phyloP scores from a whole-genome alignment of 1,284 basidiomycete species.

The Cutaneotrichosporon spelunceum region DNA sequence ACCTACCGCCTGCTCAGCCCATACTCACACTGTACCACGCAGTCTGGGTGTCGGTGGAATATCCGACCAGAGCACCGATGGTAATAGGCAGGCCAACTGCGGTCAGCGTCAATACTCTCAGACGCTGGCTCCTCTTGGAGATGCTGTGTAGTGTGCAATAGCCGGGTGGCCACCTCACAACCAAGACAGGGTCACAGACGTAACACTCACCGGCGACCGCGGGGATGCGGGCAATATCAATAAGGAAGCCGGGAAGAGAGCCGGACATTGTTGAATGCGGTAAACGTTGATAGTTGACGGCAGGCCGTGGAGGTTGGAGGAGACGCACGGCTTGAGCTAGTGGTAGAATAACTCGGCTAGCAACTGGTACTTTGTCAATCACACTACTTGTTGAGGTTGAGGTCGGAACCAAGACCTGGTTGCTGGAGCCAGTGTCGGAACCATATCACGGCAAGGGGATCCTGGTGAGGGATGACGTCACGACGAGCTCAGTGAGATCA shows the following conservation, averaged over 20 bases:
- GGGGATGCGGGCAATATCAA: conserved; percentile 60
- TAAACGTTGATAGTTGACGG: neutral
- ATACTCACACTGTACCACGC: conserved; percentile 8
- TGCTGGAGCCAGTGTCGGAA: too few species aligned
- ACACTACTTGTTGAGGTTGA: too few species aligned
- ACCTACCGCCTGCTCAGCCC: neutral
- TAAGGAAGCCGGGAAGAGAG: conserved; percentile 53
- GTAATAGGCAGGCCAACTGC: conserved; percentile 61
- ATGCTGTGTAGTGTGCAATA: neutral
- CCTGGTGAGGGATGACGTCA: too few species aligned
- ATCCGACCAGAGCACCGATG: conserved; percentile 59
- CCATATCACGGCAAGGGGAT: too few species aligned
- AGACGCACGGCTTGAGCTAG: too few species aligned
- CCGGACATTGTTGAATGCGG: conserved; percentile 35
- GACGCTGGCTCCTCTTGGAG: neutral
- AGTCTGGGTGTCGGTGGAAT: conserved; percentile 35
- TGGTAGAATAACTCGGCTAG: too few species aligned
- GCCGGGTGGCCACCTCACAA: neutral
- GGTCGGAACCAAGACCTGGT: too few species aligned
- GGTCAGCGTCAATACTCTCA: neutral
- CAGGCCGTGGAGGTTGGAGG: too few species aligned
- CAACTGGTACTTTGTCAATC: too few species aligned
- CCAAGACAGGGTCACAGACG: neutral
- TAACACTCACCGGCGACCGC: conserved; percentile 54
- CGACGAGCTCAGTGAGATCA: too few species aligned